Percentiles rank a stretch among this genome's conserved stretches.
These are phyloP conservation scores for Aspergillus sp. DNA, from an alignment of 2,329 filamentous ascomycete genomes.

Conservation along the genomic window DNA sequence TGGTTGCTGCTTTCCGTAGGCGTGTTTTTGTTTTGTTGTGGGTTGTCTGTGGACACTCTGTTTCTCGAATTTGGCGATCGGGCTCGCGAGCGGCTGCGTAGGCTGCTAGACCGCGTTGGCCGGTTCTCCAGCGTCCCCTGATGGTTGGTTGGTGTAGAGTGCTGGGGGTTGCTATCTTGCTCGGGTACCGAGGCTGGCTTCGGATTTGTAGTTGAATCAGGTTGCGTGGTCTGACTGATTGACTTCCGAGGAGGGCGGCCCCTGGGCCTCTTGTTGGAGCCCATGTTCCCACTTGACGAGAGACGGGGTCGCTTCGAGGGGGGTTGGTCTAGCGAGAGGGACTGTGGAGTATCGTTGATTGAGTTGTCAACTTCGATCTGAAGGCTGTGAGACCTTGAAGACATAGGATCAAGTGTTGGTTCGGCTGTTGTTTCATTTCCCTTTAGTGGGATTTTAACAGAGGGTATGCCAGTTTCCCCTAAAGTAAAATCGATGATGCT, in stretches of 20 bases:
- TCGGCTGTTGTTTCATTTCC: slow-evolving; percentile 13
- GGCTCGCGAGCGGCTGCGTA: slow-evolving; percentile 20
- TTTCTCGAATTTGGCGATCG: slow-evolving; percentile 8
- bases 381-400: slow-evolving; percentile 12
- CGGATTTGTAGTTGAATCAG: slow-evolving; percentile 11
- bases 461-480: slow-evolving; percentile 19
- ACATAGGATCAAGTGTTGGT: slow-evolving; percentile 5
- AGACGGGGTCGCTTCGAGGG: slow-evolving; percentile 33
- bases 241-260: slow-evolving; percentile 33
- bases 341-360: slow-evolving; percentile 8
- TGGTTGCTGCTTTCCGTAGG: not conserved
- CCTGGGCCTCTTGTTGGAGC: slow-evolving; percentile 15
- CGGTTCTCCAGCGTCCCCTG: slow-evolving; percentile 5
- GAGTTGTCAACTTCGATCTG: slow-evolving; percentile 17
- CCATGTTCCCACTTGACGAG: slow-evolving; percentile 7
- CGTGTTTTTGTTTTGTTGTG: not conserved
- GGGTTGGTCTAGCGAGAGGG: slow-evolving; percentile 11
- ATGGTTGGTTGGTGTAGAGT: slow-evolving; percentile 13
- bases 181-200: slow-evolving; percentile 16
- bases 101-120: slow-evolving; percentile 11
- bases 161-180: slow-evolving; percentile 11
- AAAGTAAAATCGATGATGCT: slow-evolving; percentile 28
- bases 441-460: slow-evolving; percentile 27
- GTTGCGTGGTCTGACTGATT: slow-evolving; percentile 17
- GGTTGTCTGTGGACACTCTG: not conserved